Conservation (phyloP, 1,284 basidiomycete species). For the Trichosporon inkin region DNA sequence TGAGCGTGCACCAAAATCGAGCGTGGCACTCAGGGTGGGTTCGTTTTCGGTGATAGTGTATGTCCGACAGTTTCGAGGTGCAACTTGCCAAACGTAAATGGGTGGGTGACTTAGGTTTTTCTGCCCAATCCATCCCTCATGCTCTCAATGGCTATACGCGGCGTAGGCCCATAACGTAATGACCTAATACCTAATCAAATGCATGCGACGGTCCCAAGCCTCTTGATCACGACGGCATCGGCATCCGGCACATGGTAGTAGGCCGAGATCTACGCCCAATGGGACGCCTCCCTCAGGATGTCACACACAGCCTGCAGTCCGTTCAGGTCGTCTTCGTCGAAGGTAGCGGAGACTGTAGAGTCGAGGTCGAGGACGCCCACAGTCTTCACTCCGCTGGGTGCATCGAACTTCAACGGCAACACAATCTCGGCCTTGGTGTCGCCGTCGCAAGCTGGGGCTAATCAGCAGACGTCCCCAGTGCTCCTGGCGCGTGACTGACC, state of each 20-base stretch:
- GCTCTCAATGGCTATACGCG: no score
- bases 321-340: conserved; percentile 65
- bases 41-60: not conserved
- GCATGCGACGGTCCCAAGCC: not conserved
- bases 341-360: conserved; percentile 66
- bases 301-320: conserved; percentile 68
- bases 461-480: not conserved
- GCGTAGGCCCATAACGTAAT: no score
- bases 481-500: conserved; percentile 26
- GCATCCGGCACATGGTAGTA: not conserved
- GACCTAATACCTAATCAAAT: no score
- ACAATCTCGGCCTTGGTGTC: conserved; percentile 83
- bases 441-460: conserved; percentile 65
- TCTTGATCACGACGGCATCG: not conserved
- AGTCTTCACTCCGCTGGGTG: conserved; percentile 38
- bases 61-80: not conserved
- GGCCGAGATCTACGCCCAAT: conserved; percentile 26
- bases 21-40: not conserved
- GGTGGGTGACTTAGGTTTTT: not conserved
- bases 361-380: conserved; percentile 82
- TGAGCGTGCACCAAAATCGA: not conserved
- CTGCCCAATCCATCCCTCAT: no score
- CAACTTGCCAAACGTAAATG: not conserved
- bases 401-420: conserved; percentile 58
- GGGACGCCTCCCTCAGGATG: conserved; percentile 53